Percentiles rank a stretch among this genome's conserved stretches.
These are phyloP conservation scores for Pseudocercospora vitis DNA, from an alignment of 2,329 filamentous ascomycete genomes.

Conservation along the genomic window DNA sequence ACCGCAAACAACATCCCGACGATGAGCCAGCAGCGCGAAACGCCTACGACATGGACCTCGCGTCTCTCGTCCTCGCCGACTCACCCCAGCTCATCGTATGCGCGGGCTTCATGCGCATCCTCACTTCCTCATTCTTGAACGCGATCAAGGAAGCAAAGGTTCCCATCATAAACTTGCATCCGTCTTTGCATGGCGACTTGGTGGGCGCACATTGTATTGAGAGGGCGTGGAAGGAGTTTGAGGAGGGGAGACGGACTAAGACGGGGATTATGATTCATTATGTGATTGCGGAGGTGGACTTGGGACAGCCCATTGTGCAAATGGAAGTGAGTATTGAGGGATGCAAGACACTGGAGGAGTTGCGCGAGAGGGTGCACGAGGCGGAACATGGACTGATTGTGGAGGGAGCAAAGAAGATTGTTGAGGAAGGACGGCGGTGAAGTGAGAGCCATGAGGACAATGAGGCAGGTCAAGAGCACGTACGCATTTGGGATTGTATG, in stretches of 20 bases:
- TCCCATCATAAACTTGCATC: conserved; percentile 79
- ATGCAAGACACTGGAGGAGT: conserved; percentile 60
- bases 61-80: conserved; percentile 63
- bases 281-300: conserved; percentile 73
- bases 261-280: conserved; percentile 89
- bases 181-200: conserved; percentile 70
- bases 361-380: conserved; percentile 72
- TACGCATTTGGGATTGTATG: no score
- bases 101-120: conserved; percentile 85
- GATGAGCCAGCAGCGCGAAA: conserved; percentile 58
- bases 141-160: conserved; percentile 64
- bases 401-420: conserved; percentile 61
- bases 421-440: conserved; percentile 36
- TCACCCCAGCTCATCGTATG: conserved; percentile 74
- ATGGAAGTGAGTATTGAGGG: conserved; percentile 64
- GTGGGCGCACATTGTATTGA: conserved; percentile 73
- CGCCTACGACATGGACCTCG: conserved; percentile 74
- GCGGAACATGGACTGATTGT: conserved; percentile 79
- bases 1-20: conserved; percentile 67
- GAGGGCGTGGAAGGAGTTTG: conserved; percentile 71
- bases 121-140: conserved; percentile 67
- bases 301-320: conserved; percentile 70
- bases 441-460: neutral
- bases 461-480: neutral
- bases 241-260: conserved; percentile 63